Evolutionary conservation across 371 early-diverging fungal genomes (phyloP).

Genomic region (Haplosporangium sp.): DNA sequence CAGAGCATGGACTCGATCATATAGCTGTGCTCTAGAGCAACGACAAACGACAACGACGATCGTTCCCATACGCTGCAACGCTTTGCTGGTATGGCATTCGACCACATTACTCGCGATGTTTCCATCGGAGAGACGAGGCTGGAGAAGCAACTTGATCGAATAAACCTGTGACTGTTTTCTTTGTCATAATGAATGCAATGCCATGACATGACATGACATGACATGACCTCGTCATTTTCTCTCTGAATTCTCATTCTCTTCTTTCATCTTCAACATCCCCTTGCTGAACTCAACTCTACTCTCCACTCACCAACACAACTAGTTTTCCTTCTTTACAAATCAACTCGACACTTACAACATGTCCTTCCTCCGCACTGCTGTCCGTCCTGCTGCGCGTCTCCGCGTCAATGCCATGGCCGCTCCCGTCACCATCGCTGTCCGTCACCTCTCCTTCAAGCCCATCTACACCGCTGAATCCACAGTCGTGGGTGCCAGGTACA

Average conservation of each 20-base stretch:
- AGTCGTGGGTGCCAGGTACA: constrained; percentile 58
- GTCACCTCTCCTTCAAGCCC: constrained; percentile 58
- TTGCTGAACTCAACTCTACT: not conserved
- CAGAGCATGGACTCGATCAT: too few relatives aligned
- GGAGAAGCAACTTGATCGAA: too few relatives aligned
- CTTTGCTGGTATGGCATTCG: too few relatives aligned
- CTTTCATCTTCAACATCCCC: constrained; percentile 1
- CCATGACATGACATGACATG: too few relatives aligned
- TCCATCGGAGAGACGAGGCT: too few relatives aligned
- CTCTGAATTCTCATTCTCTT: not conserved
- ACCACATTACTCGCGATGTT: too few relatives aligned
- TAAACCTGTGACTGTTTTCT: too few relatives aligned
- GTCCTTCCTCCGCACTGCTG: constrained; percentile 42
- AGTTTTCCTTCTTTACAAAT: not conserved
- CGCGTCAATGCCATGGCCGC: constrained; percentile 21
- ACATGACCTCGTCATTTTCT: not conserved
- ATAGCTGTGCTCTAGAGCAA: too few relatives aligned
- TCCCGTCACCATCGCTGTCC: constrained; percentile 31
- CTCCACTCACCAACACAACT: too few relatives aligned
- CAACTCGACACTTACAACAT: constrained; percentile 5
- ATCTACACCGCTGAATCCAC: constrained; percentile 63
- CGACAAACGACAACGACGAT: too few relatives aligned
- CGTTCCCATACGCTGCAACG: too few relatives aligned
- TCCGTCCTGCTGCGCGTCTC: constrained; percentile 42
- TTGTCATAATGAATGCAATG: too few relatives aligned